Evolutionary conservation across 108 stramenopile genomes (phyloP).

Genomic region (Discostella pseudostelligera): DNA sequence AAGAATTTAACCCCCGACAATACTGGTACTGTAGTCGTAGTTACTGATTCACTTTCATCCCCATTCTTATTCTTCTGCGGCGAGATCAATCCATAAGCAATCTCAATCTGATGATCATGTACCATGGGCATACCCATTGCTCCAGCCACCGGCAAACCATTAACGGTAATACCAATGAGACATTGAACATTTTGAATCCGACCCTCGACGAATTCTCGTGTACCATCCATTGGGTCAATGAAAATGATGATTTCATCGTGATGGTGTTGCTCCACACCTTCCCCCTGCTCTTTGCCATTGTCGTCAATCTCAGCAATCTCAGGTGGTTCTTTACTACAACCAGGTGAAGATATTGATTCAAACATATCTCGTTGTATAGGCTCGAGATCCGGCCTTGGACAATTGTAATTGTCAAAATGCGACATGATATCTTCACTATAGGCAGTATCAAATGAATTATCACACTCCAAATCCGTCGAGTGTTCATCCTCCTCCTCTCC

Average conservation of each 20-base stretch:
- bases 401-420: conserved; percentile 36
- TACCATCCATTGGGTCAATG: conserved; percentile 86
- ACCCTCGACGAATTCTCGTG: conserved; percentile 83
- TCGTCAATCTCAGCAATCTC: not conserved
- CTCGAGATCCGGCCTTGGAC: conserved; percentile 28
- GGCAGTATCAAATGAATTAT: conserved; percentile 7
- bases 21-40: not conserved
- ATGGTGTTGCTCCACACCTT: not conserved
- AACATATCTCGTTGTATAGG: conserved; percentile 23
- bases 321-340: not conserved
- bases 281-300: not conserved
- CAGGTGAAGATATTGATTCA: not conserved
- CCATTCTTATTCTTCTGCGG: not conserved
- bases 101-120: conserved; percentile 29
- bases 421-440: conserved; percentile 6
- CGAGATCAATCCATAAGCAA: conserved; percentile 35
- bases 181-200: conserved; percentile 72
- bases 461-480: conserved; percentile 12
- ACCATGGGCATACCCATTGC: conserved; percentile 77
- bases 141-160: conserved; percentile 61
- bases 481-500: conserved; percentile 45
- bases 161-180: conserved; percentile 68
- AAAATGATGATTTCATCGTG: conserved; percentile 46
- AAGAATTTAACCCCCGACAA: conserved; percentile 27
- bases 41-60: conserved; percentile 1